phyloP scores from a whole-genome alignment of 106 monocot species.

The Posidonia australis region DNA sequence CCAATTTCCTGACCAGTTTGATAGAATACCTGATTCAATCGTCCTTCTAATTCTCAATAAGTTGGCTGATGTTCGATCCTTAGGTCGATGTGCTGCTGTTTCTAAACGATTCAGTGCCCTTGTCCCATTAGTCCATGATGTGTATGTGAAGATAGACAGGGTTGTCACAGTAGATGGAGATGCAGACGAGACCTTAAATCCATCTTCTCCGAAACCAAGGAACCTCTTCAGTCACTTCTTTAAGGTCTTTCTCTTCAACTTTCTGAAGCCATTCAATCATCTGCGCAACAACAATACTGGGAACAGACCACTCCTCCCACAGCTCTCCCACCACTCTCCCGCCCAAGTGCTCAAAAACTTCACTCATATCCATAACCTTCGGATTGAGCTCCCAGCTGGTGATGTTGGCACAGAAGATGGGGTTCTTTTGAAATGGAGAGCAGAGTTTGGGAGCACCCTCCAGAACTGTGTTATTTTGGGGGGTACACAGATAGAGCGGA shows the following conservation, averaged over 20 bases:
- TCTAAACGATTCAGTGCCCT: conserved; percentile 62
- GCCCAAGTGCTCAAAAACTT: conserved; percentile 72
- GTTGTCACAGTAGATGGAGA: conserved; percentile 65
- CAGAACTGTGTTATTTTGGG: conserved; percentile 80
- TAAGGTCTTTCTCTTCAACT: conserved; percentile 42
- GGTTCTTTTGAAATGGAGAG: conserved; percentile 71
- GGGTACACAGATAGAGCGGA: conserved; percentile 41
- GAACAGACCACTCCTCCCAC: conserved; percentile 54
- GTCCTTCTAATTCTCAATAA: conserved; percentile 72
- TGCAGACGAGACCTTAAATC: conserved; percentile 39
- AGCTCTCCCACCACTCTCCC: conserved; percentile 71
- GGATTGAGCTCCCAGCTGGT: conserved; percentile 66
- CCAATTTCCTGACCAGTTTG: conserved; percentile 37
- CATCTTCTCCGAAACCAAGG: conserved; percentile 32
- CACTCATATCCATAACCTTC: conserved; percentile 43
- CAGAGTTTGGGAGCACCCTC: conserved; percentile 79
- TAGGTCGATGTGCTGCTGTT: conserved; percentile 65
- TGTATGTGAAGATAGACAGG: conserved; percentile 70
- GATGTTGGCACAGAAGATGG: conserved; percentile 80
- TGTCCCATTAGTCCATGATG: conserved; percentile 49
- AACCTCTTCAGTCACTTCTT: conserved; percentile 63
- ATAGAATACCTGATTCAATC: conserved; percentile 55
- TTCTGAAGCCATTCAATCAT: conserved; percentile 52
- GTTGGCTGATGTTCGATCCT: conserved; percentile 55
- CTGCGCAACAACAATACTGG: conserved; percentile 29